Evolutionary conservation across 305 asterid genomes (phyloP).

Genomic region (Rubia occidens): DNA sequence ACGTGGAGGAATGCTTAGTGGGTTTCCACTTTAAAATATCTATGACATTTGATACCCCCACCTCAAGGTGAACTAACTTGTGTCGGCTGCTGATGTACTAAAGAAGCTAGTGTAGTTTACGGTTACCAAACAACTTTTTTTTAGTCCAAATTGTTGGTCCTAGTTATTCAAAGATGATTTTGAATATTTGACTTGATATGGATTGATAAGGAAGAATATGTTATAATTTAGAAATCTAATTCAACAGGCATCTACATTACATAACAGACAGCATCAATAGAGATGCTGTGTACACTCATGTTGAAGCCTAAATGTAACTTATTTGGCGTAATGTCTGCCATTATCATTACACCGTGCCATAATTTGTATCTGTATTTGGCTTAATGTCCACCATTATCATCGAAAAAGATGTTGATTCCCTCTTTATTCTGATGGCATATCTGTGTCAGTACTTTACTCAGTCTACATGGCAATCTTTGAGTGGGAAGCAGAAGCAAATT

Average conservation of each 20-base stretch:
- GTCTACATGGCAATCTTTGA: slow-evolving; percentile 49
- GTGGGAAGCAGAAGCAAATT: slow-evolving; percentile 60
- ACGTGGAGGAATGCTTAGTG: neutral
- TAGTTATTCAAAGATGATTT: neutral
- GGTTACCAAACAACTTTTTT: neutral
- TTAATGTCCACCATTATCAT: neutral
- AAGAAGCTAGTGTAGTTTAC: neutral
- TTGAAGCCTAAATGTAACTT: neutral
- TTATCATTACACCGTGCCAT: neutral
- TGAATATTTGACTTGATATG: neutral
- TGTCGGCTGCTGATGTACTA: neutral
- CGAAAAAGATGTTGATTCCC: slow-evolving; percentile 15
- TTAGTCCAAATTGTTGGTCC: neutral
- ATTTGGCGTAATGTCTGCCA: neutral
- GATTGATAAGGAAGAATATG: neutral
- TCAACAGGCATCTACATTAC: neutral
- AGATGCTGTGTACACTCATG: neutral
- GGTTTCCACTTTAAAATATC: neutral
- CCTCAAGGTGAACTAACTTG: neutral
- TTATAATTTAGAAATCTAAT: neutral
- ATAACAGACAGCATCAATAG: neutral
- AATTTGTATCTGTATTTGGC: slow-evolving; percentile 3
- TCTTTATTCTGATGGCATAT: slow-evolving; percentile 26
- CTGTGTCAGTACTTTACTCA: slow-evolving; percentile 48
- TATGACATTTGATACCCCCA: neutral